A percentile compares a stretch with the other conserved stretches of the same genome.
These are phyloP conservation scores for Solanum sejunctum DNA, from an alignment of 257 asterid genomes.

Conservation along the genomic window DNA sequence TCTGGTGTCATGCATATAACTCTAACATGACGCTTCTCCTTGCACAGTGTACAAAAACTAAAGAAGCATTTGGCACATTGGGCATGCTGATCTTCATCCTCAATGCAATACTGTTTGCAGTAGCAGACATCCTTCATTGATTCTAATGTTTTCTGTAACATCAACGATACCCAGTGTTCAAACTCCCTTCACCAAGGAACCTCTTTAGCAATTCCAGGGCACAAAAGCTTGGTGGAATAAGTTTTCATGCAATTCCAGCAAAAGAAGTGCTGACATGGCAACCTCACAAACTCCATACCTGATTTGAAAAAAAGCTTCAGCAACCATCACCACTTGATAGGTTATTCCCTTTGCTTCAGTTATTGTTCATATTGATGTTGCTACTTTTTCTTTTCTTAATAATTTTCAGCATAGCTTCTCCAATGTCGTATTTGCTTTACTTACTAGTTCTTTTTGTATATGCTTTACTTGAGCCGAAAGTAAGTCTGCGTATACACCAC, in stretches of 20 bases:
- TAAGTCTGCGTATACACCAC: too few relatives aligned
- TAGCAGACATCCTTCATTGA: constrained; percentile 78
- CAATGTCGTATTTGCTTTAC: too few relatives aligned
- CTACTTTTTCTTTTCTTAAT: too few relatives aligned
- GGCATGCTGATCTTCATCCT: constrained; percentile 72
- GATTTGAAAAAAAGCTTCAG: not conserved
- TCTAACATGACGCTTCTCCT: constrained; percentile 76
- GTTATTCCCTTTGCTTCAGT: too few relatives aligned
- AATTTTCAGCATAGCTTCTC: too few relatives aligned
- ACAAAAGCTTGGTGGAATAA: constrained; percentile 43
- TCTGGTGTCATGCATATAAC: constrained; percentile 65
- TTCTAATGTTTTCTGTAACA: constrained; percentile 61
- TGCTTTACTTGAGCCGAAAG: too few relatives aligned
- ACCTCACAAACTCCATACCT: constrained; percentile 72
- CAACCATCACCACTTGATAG: not conserved
- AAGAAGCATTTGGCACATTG: constrained; percentile 81
- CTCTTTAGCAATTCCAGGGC: constrained; percentile 60
- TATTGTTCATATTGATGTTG: too few relatives aligned
- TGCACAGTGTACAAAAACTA: constrained; percentile 83
- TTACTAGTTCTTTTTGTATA: too few relatives aligned
- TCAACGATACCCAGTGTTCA: constrained; percentile 69
- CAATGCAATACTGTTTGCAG: constrained; percentile 74
- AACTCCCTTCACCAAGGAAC: constrained; percentile 59
- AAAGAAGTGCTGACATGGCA: too few relatives aligned
- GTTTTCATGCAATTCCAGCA: constrained; percentile 79